Base-by-base conservation (phyloP, 2,329 filamentous ascomycete species). In the Leptographium wingfieldii region DNA sequence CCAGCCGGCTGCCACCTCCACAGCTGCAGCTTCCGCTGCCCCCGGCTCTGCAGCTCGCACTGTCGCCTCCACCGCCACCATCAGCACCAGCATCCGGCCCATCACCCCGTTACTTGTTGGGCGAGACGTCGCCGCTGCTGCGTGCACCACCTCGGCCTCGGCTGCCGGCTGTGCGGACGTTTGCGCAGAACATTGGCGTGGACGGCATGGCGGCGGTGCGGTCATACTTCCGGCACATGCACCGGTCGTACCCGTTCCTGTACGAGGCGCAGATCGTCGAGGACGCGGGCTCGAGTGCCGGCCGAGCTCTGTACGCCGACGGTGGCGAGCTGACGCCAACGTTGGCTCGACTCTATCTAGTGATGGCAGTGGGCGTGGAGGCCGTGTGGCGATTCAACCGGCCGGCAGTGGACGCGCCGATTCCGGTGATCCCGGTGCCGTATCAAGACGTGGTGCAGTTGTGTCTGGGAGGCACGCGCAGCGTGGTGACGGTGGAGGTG, bases 291-390 rank as follows among this genome's bases (percentile, higher is more conserved):
- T 61, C 61, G 11, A 62, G 70, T 11, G 65, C 65, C 2, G 65
- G 66, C 25, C 63, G 22, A 1, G 22, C 40, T 11, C 55, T 43
- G 35, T 48, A 43, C 38, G 56, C 55, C 6, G 40, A 61, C 66
- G 22, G 63, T 64, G 14, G 65, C 62, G 61, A 66, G 5, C 65
- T 67, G 5, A 69, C 70, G 40, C 61, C 68, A 27, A 69, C 70
- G 33, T 69, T 70, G 11, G 75, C 71, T 3, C 61, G 73, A 7
- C 63, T 75, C 3, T 74, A 73, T 61, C 71, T 76, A 12, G 69
- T 76, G 63, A 75, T 76, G 72, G 73, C 74, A n/a, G 74, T 77
- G 38, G 74, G 75, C 0, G 73, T 72, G 48, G 75, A 73, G 0
- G 76, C 74, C 0, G 64, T 77, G 27, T 70, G 74, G 60, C 68